phyloP scores from a whole-genome alignment of 306 rosid species.

The Malus orientalis region DNA sequence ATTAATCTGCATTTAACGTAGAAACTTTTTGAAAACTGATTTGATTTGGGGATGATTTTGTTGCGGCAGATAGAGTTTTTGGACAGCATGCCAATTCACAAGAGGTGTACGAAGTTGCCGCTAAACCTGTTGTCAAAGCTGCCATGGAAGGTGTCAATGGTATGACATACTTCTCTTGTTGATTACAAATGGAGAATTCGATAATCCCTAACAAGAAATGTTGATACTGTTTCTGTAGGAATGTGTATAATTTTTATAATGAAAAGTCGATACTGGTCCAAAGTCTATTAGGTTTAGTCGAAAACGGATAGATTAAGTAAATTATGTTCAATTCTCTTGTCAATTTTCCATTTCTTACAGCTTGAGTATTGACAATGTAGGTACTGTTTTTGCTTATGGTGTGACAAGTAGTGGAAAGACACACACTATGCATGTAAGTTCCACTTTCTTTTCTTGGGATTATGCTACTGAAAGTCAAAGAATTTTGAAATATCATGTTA shows the following conservation, averaged over 20 bases:
- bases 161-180: constrained; percentile 16
- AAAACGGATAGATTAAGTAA: not conserved
- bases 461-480: not conserved
- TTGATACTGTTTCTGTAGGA: not conserved
- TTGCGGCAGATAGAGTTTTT: constrained; percentile 82
- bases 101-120: constrained; percentile 94
- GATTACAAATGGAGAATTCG: not conserved
- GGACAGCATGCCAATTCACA: constrained; percentile 77
- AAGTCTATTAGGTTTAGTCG: not conserved
- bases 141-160: constrained; percentile 99
- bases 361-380: constrained; percentile 36
- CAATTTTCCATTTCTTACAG: not conserved
- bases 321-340: not conserved
- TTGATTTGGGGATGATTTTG: constrained; percentile 23
- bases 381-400: constrained; percentile 98
- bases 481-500: not conserved
- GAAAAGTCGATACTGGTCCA: not conserved
- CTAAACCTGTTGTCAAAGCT: constrained; percentile 90
- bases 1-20: constrained; percentile 4
- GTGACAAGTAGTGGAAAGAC: constrained; percentile 99
- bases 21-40: constrained; percentile 18
- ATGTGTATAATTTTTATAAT: too few relatives aligned
- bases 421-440: constrained; percentile 98
- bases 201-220: not conserved
- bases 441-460: constrained; percentile 13